These are phyloP conservation scores for Citrullus colocynthis DNA, from an alignment of 306 rosid genomes.

Conservation along the genomic window DNA sequence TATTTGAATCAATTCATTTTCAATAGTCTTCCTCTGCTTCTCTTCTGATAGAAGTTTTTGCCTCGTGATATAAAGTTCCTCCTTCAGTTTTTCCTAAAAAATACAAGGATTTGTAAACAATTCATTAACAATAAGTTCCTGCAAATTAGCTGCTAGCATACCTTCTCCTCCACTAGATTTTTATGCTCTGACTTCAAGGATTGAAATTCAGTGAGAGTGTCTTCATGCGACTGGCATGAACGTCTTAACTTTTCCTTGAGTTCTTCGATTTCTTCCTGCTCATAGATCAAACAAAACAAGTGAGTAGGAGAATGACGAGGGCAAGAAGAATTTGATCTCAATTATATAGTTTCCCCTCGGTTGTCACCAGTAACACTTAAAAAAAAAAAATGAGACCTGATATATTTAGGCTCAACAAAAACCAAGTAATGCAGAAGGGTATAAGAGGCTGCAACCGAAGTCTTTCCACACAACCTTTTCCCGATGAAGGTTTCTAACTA, in stretches of 20 bases:
- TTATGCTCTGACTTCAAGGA: slow-evolving; percentile 29
- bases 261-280: slow-evolving; percentile 26
- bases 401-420: neutral
- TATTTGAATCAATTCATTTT: slow-evolving; percentile 29
- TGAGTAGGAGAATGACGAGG: neutral
- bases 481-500: neutral
- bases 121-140: neutral
- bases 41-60: slow-evolving; percentile 35
- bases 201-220: slow-evolving; percentile 27
- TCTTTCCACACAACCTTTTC: neutral
- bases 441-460: neutral
- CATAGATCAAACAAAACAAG: slow-evolving; percentile 17
- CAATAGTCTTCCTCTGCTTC: slow-evolving; percentile 37
- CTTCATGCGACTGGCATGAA: slow-evolving; percentile 25
- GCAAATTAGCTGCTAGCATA: slow-evolving; percentile 7
- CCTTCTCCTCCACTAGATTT: slow-evolving; percentile 33
- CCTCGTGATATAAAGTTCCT: slow-evolving; percentile 30
- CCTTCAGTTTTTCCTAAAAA: slow-evolving; percentile 25
- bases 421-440: neutral
- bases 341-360: neutral
- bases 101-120: neutral
- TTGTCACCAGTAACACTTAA: neutral
- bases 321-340: neutral
- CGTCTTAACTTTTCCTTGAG: slow-evolving; percentile 31
- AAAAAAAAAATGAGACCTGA: neutral